Base-by-base conservation (phyloP, 345 rosid genomes). In the Gossypium stocksii region DNA sequence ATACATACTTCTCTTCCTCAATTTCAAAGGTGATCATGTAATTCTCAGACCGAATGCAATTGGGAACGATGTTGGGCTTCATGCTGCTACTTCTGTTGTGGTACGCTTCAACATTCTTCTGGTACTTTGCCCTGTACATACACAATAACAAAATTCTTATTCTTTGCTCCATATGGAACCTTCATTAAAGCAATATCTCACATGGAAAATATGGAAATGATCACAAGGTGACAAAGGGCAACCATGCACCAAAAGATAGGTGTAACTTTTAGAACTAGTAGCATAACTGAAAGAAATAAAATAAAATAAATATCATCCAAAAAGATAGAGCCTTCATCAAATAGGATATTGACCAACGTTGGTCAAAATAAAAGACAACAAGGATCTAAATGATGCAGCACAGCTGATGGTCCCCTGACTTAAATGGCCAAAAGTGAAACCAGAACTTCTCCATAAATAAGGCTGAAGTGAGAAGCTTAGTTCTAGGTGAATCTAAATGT, bases 81-180 rank as follows among this genome's bases (percentile, higher is more conserved):
- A 90, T 86, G 79, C 90, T 82, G 76, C 89, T 73, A 62, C 93
- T 88, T 83, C 87, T 90, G 74, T 93, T 93, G 83, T 90, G 99
- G 86, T 89, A 91, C 68, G 98, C 97, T 89, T 95, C 98, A 1
- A 93, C 97, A 80, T 95, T 93, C 84, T 95, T 93, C 87, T 95
- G 99, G 80, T 95, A 95, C 76, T 95, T 95, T 41, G 99, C 99
- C 98, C 97, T 95, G 86, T 76, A 75, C 63, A 10, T 54, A 63
- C 72, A 73, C 4, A 65, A 49, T 69, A 69, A 69, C 60, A 69
- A 27, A 16, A 10, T 27, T 52, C 1, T 52, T 17, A 70, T 29
- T 27, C 27, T 70, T 70, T 52, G 44, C 73, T 70, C 46, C 27
- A 6, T 10, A 29, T 70, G 44, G 17, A 16, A 29, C 14, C 73